Evolutionary conservation across 805 yeast genomes (phyloP).

Genomic region (Lipomyces sp.): DNA sequence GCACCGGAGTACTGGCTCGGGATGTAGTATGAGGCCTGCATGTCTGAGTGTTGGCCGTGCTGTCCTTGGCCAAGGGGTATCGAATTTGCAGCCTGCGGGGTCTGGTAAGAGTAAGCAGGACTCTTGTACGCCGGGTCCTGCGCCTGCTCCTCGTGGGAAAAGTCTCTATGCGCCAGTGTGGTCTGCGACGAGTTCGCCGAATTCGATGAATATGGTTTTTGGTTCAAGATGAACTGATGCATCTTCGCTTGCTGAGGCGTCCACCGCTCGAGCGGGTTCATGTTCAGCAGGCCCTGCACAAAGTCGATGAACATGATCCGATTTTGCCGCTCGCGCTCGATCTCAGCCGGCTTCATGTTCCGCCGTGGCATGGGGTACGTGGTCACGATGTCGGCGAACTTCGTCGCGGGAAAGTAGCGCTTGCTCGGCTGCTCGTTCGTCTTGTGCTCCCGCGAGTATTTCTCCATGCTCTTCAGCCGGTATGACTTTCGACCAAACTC

Average conservation of each 20-base stretch:
- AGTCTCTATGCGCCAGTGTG: no score
- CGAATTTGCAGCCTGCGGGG: no score
- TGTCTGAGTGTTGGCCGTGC: not conserved
- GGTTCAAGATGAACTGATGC: conserved; percentile 85
- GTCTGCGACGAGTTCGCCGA: not conserved
- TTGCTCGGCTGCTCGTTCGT: conserved; percentile 73
- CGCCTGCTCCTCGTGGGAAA: no score
- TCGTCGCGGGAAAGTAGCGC: conserved; percentile 67
- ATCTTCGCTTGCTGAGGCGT: conserved; percentile 91
- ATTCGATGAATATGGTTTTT: not conserved
- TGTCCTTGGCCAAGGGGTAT: no score
- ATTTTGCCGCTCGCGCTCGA: conserved; percentile 67
- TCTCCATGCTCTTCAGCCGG: conserved; percentile 50
- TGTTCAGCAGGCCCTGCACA: conserved; percentile 67
- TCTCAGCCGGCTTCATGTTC: conserved; percentile 40
- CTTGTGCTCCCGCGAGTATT: conserved; percentile 47
- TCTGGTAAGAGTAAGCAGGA: no score
- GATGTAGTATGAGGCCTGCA: conserved; percentile 1
- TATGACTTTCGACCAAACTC: conserved; percentile 39
- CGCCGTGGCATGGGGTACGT: conserved; percentile 55
- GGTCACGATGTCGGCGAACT: conserved; percentile 68
- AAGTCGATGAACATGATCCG: conserved; percentile 73
- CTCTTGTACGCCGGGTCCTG: no score
- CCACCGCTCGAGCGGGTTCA: conserved; percentile 93
- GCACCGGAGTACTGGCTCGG: conserved; percentile 2